Base-by-base conservation (phyloP, 1,284 basidiomycete genomes). In the Marasmius sp. region DNA sequence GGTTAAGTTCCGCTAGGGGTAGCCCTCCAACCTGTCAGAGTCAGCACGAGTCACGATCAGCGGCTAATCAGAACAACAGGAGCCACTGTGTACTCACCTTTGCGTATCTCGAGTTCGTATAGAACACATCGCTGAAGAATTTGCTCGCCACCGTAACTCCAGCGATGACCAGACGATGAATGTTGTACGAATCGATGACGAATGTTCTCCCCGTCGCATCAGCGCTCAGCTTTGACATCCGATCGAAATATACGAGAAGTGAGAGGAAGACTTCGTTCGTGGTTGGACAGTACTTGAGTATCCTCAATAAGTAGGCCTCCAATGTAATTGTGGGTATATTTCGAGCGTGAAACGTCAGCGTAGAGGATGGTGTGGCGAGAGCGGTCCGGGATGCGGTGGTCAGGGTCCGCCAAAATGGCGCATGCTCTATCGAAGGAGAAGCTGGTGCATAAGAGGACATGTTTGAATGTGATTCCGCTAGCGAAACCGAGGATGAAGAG, bases 91-190 rank as follows among this genome's bases (percentile, higher is more conserved):
- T 59, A 80, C 88, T 58, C 64, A 96, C 95, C 86, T 98, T 99
- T 61, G 97, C 97, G 74, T 99, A 99, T 41, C 97, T 85, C 36
- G 96, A 98, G 72, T 99, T 99, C n/a, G 97, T 98, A 78, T 99
- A 98, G 72, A 99, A 99, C 10, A 99, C 95, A 74, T 99, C 97
- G 63, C 92, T 95, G 75, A 98, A 98, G 75, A 99, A 99, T 76
- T 99, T 99, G 81, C 93, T 95, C 18, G 97, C 96, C 9, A 99
- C 97, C 2, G 97, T 98, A 33, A 99, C 92, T 3, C 97, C 97
- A 1, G 97, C 96, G 67, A 99, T 98, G 70, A 99, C 93, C 51
- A 99, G 80, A 37, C 95, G 86, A 76, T 99, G 97, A 33, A 99
- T 92, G 71, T 99, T 99, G 79, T 91, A 99, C 63, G 92, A 94